Conservation (phyloP, 176 grass and related monocot species). For the Paspalum notatum region DNA sequence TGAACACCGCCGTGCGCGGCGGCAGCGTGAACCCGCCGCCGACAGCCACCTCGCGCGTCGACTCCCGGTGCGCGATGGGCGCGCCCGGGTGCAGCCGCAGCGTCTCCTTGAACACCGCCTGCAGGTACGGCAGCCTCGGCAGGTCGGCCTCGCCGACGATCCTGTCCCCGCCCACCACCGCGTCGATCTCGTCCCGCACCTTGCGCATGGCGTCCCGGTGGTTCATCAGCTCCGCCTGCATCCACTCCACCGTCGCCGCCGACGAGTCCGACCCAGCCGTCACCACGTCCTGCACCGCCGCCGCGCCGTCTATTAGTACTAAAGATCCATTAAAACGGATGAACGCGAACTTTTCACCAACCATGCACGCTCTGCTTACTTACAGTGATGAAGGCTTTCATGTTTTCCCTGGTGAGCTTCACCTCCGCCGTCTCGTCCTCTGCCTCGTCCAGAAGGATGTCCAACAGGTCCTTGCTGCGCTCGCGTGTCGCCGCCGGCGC, state of each 20-base stretch:
- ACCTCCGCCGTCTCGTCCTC: constrained; percentile 52
- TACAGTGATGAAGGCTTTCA: constrained; percentile 83
- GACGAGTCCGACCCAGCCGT: constrained; percentile 56
- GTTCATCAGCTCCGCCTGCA: constrained; percentile 72
- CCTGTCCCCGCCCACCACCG: constrained; percentile 47
- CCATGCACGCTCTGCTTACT: background rate
- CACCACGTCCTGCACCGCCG: constrained; percentile 56
- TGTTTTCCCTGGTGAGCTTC: constrained; percentile 69
- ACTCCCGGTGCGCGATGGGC: constrained; percentile 49
- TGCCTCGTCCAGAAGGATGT: constrained; percentile 70
- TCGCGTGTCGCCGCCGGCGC: background rate
- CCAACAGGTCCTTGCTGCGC: constrained; percentile 58
- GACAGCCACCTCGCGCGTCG: constrained; percentile 34
- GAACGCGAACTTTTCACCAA: no score
- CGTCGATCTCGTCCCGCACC: constrained; percentile 57
- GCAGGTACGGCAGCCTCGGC: constrained; percentile 63
- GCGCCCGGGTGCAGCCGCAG: constrained; percentile 54
- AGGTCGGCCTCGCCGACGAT: constrained; percentile 64
- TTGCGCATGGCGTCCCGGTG: constrained; percentile 56
- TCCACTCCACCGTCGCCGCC: constrained; percentile 71
- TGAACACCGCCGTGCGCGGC: constrained; percentile 50
- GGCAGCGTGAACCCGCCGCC: constrained; percentile 49
- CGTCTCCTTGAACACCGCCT: constrained; percentile 71
- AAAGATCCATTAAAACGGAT: background rate
- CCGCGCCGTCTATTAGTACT: background rate